Base-by-base conservation (phyloP, 176 grass and related monocot genomes). In the Thalia dealbata region DNA sequence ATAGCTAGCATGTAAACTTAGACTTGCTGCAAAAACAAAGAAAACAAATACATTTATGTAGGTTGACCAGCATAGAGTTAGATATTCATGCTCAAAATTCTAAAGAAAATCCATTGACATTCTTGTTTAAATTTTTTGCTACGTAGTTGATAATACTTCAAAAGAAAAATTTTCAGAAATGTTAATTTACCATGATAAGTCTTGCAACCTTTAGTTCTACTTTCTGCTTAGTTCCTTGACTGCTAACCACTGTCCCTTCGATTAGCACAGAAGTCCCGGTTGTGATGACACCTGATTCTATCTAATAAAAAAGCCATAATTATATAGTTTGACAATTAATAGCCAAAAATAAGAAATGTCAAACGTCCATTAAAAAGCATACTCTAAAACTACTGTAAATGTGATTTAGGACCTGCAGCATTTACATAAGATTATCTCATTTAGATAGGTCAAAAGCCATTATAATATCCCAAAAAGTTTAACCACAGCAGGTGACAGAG, bases 221-320 rank as follows among this genome's bases (percentile, higher is more conserved):
- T 82, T 92, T 97, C 78, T 97, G 93, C 82, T 97, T 92, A 74
- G 84, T 74, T 1, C 93, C 93, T 86, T 97, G 93, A 84, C 93
- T 97, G 56, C 82, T 83, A 74, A 86, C 82, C 21, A 97, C 83
- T 76, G 81, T 75, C 58, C 93, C 93, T 68, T 92, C 89, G 67
- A 97, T 84, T 76, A 92, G 50, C 69, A 97, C 85, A 78, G 93
- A 97, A 73, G 89, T 78, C 7, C 93, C 93, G 4, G 87, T 88
- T 71, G 85, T 80, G 69, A 97, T 63, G 86, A 50, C 30, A 28
- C 85, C 80, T n/a, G 85, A 97, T 50, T 97, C 93, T 83, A 97
- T 86, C 93, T 97, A 78, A 79, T 72, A 84, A 70, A 13, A 69
- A 70, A 48, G 9, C 27, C 75, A 79, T 38, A 45, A 61, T 18